Conservation (phyloP, 2,329 filamentous ascomycete species). For the Fusarium proliferatum region DNA sequence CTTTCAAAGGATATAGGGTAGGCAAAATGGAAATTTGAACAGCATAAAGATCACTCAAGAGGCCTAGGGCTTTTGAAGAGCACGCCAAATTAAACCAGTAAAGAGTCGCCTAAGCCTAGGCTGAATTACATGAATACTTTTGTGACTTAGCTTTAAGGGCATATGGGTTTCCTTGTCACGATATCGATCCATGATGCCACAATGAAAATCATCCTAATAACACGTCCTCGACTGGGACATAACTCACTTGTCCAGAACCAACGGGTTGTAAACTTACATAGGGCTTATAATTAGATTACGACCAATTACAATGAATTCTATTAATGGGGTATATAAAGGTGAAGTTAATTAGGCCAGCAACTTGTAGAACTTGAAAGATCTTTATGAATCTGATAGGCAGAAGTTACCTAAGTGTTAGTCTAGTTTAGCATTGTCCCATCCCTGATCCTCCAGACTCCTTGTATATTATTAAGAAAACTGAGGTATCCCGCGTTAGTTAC, state of each 20-base stretch:
- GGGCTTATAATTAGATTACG: background rate
- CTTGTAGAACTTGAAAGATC: background rate
- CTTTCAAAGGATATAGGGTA: background rate
- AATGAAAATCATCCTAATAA: background rate
- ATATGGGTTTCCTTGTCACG: background rate
- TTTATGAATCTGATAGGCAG: background rate
- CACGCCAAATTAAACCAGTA: background rate
- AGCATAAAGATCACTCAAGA: background rate
- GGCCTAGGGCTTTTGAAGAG: background rate
- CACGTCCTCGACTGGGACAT: background rate
- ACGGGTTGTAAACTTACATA: background rate
- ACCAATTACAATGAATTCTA: background rate
- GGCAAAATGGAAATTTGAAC: background rate
- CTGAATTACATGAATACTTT: background rate
- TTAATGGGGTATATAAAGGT: constrained; percentile 2
- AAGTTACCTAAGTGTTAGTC: background rate
- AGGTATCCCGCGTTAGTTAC: background rate
- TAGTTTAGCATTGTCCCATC: background rate
- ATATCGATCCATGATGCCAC: background rate
- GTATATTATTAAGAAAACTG: constrained; percentile 40
- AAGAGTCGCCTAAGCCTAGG: background rate
- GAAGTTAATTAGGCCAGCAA: background rate
- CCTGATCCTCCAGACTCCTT: background rate
- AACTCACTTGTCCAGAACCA: background rate
- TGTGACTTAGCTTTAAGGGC: background rate